Percentiles rank a stretch among this genome's conserved stretches.
These are phyloP conservation scores for Daucus carota DNA, from an alignment of 129 eudicot species.

Conservation along the genomic window DNA sequence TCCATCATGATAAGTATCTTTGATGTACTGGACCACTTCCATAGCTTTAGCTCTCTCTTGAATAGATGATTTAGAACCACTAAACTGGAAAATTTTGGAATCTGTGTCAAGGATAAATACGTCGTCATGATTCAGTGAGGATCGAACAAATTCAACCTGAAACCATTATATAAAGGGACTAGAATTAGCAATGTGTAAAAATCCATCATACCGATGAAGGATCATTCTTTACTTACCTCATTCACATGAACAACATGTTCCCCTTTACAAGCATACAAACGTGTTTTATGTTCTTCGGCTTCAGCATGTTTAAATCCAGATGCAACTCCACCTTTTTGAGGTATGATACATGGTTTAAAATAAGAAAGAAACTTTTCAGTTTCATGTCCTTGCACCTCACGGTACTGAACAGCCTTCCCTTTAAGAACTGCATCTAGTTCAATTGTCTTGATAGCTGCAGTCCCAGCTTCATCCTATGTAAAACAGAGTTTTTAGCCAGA, in stretches of 20 bases:
- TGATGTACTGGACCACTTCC: conserved; percentile 83
- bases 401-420: conserved; percentile 75
- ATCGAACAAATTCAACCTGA: conserved; percentile 86
- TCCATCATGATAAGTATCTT: conserved; percentile 73
- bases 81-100: conserved; percentile 80
- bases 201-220: not conserved
- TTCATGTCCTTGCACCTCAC: conserved; percentile 91
- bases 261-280: conserved; percentile 72
- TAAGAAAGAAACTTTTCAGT: conserved; percentile 78
- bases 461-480: conserved; percentile 50
- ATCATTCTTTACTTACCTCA: conserved; percentile 41
- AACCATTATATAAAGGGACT: conserved; percentile 1
- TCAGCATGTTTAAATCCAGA: conserved; percentile 40
- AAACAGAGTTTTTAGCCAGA: not conserved
- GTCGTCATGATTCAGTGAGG: conserved; percentile 83
- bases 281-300: conserved; percentile 33
- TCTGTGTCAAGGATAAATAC: conserved; percentile 66
- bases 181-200: conserved; percentile 1
- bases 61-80: conserved; percentile 74
- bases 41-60: conserved; percentile 97
- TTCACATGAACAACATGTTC: conserved; percentile 77
- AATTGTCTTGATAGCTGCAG: conserved; percentile 44
- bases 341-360: conserved; percentile 83
- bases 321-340: conserved; percentile 61
- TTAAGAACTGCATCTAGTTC: conserved; percentile 77